These are phyloP conservation scores for Drechmeria coniospora DNA, from an alignment of 2,329 filamentous ascomycete genomes.

Conservation along the genomic window DNA sequence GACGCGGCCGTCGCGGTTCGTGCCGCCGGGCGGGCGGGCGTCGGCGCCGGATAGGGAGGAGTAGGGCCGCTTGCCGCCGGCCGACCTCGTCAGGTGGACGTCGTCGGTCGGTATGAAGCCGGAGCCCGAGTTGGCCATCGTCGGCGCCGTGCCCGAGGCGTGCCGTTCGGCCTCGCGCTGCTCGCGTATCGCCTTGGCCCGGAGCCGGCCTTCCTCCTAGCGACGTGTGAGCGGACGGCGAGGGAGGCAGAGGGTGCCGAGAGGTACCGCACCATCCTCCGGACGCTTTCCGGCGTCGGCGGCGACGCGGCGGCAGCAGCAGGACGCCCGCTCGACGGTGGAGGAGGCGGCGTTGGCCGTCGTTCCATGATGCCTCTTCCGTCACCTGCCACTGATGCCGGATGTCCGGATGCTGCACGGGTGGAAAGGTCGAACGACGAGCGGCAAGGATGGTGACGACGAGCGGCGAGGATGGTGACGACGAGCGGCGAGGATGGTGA, in stretches of 20 bases:
- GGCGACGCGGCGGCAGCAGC: slow-evolving; percentile 29
- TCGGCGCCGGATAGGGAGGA: slow-evolving; percentile 39
- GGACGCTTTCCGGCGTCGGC: slow-evolving; percentile 37
- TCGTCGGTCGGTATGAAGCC: slow-evolving; percentile 58
- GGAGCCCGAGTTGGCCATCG: slow-evolving; percentile 37
- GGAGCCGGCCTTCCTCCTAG: slow-evolving; percentile 75
- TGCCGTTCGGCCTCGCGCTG: slow-evolving; percentile 50
- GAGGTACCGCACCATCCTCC: slow-evolving; percentile 42
- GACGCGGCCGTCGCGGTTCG: slow-evolving; percentile 51
- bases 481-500: no score
- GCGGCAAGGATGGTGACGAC: no score
- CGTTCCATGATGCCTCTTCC: no score
- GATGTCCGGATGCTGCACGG: no score
- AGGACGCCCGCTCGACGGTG: slow-evolving; percentile 14
- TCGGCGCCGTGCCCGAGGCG: slow-evolving; percentile 24
- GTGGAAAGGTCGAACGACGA: no score
- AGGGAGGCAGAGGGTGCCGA: neutral
- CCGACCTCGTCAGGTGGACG: slow-evolving; percentile 34
- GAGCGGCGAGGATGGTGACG: no score
- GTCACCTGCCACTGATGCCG: no score
- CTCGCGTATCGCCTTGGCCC: slow-evolving; percentile 73
- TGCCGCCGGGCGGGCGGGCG: slow-evolving; percentile 33
- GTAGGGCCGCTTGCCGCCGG: slow-evolving; percentile 51
- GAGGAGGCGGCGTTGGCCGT: slow-evolving; percentile 31
- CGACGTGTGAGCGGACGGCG: neutral